Conservation (phyloP, 1,284 basidiomycete species). For the Ceratobasidium sp. region DNA sequence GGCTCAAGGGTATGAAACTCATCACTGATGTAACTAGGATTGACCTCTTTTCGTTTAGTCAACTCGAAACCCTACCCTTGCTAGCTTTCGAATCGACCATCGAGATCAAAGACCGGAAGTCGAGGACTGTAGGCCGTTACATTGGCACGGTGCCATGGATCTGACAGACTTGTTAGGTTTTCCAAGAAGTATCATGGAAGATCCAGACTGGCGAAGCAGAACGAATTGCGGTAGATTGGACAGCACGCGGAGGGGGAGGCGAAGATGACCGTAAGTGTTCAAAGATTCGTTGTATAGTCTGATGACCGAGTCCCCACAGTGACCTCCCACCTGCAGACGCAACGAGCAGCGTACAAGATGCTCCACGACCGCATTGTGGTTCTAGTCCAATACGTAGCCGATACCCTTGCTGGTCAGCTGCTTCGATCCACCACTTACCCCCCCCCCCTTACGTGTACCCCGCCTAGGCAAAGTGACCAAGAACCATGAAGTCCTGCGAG, state of each 20-base stretch:
- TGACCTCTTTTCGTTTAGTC: conserved; percentile 59
- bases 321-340: conserved; percentile 85
- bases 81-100: conserved; percentile 89
- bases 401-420: conserved; percentile 70
- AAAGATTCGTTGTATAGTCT: conserved; percentile 46
- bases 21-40: background rate
- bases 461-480: conserved; percentile 65
- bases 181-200: conserved; percentile 79
- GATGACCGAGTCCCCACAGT: conserved; percentile 59
- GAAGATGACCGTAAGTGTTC: conserved; percentile 72
- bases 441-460: background rate
- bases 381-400: conserved; percentile 81
- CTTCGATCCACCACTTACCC: background rate
- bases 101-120: conserved; percentile 76
- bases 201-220: conserved; percentile 99
- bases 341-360: conserved; percentile 95
- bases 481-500: conserved; percentile 82
- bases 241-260: conserved; percentile 75
- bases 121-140: conserved; percentile 59
- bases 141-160: background rate
- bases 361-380: conserved; percentile 87
- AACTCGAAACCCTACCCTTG: conserved; percentile 76
- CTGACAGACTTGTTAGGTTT: conserved; percentile 54
- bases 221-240: conserved; percentile 96
- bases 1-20: conserved; percentile 40